Evolutionary conservation across 192 early-diverging fungal species (phyloP), one percentile per base, ranked within the genome.

Genomic region (Rhizophagus clarus): DNA sequence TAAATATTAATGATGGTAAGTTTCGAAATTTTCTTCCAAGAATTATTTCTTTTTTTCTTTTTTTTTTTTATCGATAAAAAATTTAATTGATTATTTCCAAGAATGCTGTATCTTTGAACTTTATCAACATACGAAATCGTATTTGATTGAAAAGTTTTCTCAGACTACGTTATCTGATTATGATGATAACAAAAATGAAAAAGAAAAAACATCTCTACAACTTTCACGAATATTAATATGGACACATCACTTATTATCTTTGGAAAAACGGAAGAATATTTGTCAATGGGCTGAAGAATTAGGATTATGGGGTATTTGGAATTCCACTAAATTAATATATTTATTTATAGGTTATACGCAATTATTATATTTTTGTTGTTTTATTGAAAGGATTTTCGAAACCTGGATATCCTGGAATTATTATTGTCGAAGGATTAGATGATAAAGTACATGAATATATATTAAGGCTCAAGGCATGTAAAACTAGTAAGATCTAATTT

Each of bases 41-140:
- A 32, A 68, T 0, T 32, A 66, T 14, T n/a, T n/a, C n/a, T n/a
- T n/a, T n/a, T n/a, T n/a, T n/a, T n/a, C n/a, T 40, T 4, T 34
- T 34, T 14, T 34, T 28, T 20, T 6, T 68, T 20, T 31, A 68
- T 37, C 1, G 20, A 3, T 20, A 68, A 68, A 20, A 20, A 15
- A 11, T 37, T 34, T 34, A 68, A 31, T 29, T 31, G n/a, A 26
- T 63, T 28, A 28, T 34, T 40, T 32, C 17, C 14, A 68, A 68
- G 66, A 68, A 68, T 68, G 66, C 31, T 68, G 66, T 14, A 68
- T 68, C 5, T 68, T 68, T 12, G 66, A 68, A 32, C 26, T 68
- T 68, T 68, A 68, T 68, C 66, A 68, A 34, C 66, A 68, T 68
- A 68, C 20, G 32, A 68, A 68, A 68, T 68, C 66, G 37, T 68